Conservation (phyloP, 108 stramenopile species). For the Skeletonema potamos region DNA sequence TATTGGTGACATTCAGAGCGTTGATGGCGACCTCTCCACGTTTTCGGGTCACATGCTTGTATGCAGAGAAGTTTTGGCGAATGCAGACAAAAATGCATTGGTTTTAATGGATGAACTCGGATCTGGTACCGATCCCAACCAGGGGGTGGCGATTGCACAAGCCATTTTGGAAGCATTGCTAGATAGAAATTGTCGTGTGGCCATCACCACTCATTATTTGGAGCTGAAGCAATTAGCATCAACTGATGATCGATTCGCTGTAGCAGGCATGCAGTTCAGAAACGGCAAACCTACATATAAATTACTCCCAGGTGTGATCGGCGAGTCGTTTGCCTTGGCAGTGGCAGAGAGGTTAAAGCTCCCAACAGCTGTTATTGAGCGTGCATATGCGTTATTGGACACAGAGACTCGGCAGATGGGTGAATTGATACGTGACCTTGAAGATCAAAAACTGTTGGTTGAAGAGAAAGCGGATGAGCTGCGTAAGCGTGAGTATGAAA, state of each 20-base stretch:
- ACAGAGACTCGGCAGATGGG: constrained; percentile 86
- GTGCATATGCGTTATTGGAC: constrained; percentile 85
- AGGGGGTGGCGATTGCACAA: constrained; percentile 95
- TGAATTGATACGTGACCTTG: constrained; percentile 82
- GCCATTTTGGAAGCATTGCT: constrained; percentile 89
- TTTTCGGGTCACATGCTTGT: constrained; percentile 94
- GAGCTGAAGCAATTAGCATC: constrained; percentile 91
- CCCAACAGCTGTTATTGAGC: constrained; percentile 64
- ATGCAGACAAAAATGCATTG: constrained; percentile 65
- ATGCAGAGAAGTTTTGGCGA: constrained; percentile 73
- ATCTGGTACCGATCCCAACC: constrained; percentile 91
- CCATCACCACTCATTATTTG: constrained; percentile 92
- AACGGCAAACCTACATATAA: constrained; percentile 90
- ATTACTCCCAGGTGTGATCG: constrained; percentile 84
- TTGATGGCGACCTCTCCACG: constrained; percentile 91
- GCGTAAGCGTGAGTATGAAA: constrained; percentile 66
- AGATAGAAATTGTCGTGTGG: constrained; percentile 83
- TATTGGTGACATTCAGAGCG: constrained; percentile 94
- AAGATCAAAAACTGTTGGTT: constrained; percentile 77
- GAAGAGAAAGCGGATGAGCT: constrained; percentile 73
- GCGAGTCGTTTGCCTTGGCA: constrained; percentile 91
- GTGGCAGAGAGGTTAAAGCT: constrained; percentile 83
- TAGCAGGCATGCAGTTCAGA: constrained; percentile 75
- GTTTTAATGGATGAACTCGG: constrained; percentile 96
- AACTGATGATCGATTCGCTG: constrained; percentile 82